phyloP scores from a whole-genome alignment of 805 yeast genomes.

The Metschnikowia corniflorae region DNA sequence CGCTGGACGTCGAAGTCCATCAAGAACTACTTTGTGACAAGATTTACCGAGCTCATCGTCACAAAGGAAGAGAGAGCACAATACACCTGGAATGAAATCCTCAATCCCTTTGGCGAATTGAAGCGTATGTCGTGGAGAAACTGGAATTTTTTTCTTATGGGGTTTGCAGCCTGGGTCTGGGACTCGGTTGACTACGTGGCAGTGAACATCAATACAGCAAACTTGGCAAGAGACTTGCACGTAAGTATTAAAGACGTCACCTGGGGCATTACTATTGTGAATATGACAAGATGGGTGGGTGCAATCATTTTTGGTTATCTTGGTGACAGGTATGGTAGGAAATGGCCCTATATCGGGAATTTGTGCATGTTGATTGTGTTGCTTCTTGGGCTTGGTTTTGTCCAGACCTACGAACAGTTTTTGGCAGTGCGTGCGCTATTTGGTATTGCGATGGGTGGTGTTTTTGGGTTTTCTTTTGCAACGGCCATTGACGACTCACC shows the following conservation, averaged over 20 bases:
- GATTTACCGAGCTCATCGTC: conserved; percentile 39
- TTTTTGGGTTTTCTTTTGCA: no score
- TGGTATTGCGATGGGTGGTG: no score
- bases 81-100: conserved; percentile 35
- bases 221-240: conserved; percentile 47
- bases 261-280: conserved; percentile 68
- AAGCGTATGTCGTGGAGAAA: no score
- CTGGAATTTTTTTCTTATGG: no score
- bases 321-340: conserved; percentile 60
- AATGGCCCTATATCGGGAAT: conserved; percentile 51
- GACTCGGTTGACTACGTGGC: conserved; percentile 64
- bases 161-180: conserved; percentile 59
- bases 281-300: conserved; percentile 66
- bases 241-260: conserved; percentile 50
- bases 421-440: conserved; percentile 64
- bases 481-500: conserved; percentile 68
- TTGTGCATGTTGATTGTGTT: conserved; percentile 45
- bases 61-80: conserved; percentile 41
- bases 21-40: conserved; percentile 32
- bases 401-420: conserved; percentile 51
- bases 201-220: conserved; percentile 48
- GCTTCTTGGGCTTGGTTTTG: conserved; percentile 66
- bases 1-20: no score
- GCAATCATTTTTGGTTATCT: conserved; percentile 55
- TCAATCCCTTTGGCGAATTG: no score